Evolutionary conservation across 495 filamentous ascomycete genomes (phyloP).

Genomic region (Sordaria brevicollis): DNA sequence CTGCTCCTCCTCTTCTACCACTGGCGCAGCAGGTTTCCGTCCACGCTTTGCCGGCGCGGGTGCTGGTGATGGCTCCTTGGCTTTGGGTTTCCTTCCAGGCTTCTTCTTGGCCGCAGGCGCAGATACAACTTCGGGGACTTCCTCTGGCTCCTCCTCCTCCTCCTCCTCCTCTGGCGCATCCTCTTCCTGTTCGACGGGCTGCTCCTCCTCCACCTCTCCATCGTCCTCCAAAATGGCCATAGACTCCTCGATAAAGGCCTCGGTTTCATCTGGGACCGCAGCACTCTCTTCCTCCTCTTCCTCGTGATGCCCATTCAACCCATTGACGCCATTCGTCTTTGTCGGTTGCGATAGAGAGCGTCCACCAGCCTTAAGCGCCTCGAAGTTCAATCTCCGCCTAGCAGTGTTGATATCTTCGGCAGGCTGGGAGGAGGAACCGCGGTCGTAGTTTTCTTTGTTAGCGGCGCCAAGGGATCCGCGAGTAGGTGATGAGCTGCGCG

Average conservation of each 20-base stretch:
- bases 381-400: slow-evolving; percentile 34
- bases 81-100: neutral
- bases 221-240: slow-evolving; percentile 26
- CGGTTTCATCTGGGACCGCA: neutral
- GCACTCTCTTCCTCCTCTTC: slow-evolving; percentile 7
- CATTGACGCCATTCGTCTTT: neutral
- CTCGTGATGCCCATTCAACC: neutral
- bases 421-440: slow-evolving; percentile 11
- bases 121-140: neutral
- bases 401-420: neutral
- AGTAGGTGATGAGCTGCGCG: slow-evolving; percentile 32
- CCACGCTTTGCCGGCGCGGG: neutral
- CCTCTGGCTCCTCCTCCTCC: slow-evolving; percentile 7
- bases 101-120: neutral
- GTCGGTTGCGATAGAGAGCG: slow-evolving; percentile 15
- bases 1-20: slow-evolving; percentile 11
- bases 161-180: slow-evolving; percentile 6
- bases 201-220: slow-evolving; percentile 4
- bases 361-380: slow-evolving; percentile 9
- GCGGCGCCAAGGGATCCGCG: slow-evolving; percentile 19
- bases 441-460: slow-evolving; percentile 10
- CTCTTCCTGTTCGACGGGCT: slow-evolving; percentile 11
- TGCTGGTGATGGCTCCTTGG: neutral
- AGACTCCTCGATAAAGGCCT: slow-evolving; percentile 22
- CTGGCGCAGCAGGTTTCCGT: neutral